Evolutionary conservation across 2,329 filamentous ascomycete genomes (phyloP).

Genomic region (Colletotrichum scovillei): DNA sequence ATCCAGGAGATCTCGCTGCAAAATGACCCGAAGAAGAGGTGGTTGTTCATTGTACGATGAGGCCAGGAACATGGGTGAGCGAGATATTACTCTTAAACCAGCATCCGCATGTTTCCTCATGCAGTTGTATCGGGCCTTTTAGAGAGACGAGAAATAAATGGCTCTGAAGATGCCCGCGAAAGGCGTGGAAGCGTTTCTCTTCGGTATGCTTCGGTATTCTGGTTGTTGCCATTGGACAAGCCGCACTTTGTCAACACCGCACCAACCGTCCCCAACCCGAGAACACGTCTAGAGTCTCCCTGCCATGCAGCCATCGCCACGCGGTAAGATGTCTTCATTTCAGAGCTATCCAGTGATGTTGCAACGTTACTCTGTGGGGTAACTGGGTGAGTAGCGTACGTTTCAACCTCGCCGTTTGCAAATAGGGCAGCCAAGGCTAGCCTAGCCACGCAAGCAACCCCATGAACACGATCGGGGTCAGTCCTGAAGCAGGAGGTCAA

Average conservation of each 20-base stretch:
- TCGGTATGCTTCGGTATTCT: not conserved
- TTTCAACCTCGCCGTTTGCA: not conserved
- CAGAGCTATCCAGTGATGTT: not conserved
- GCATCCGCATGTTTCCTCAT: not conserved
- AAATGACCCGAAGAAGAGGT: not conserved
- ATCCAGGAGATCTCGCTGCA: not conserved
- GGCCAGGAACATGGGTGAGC: not conserved
- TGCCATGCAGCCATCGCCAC: not conserved
- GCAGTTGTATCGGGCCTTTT: not conserved
- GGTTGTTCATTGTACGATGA: accelerated
- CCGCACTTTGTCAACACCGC: not conserved
- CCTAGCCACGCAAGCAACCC: not conserved
- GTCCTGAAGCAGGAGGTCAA: no score
- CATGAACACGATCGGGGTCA: not conserved
- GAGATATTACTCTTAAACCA: accelerated
- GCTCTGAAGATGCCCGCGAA: not conserved
- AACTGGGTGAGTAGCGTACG: not conserved
- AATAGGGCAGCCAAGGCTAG: not conserved
- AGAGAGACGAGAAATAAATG: not conserved
- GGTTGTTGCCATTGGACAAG: not conserved
- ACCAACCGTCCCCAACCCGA: not conserved
- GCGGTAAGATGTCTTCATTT: not conserved
- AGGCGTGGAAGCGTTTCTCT: accelerated
- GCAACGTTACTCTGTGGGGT: not conserved
- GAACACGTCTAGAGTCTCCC: not conserved